These are phyloP conservation scores for Penicillium sp. DNA, from an alignment of 2,329 filamentous ascomycete genomes.

Conservation along the genomic window DNA sequence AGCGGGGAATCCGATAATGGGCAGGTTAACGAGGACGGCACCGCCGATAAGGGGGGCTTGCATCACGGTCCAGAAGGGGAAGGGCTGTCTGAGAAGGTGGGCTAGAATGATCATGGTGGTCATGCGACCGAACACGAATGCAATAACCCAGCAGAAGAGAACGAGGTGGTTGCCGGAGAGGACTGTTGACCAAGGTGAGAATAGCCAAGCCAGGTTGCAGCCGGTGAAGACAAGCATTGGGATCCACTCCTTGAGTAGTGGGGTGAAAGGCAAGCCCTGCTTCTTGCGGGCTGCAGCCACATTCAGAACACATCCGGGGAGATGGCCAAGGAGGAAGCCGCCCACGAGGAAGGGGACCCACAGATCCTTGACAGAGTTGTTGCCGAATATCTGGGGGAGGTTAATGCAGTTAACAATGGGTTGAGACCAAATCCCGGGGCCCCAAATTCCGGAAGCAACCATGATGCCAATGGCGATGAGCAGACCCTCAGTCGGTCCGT, in stretches of 20 bases:
- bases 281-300: slow-evolving; percentile 71
- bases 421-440: slow-evolving; percentile 79
- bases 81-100: slow-evolving; percentile 87
- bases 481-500: slow-evolving; percentile 92
- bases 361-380: slow-evolving; percentile 75
- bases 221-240: slow-evolving; percentile 79
- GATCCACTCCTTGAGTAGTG: slow-evolving; percentile 89
- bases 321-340: slow-evolving; percentile 66
- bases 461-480: slow-evolving; percentile 85
- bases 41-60: slow-evolving; percentile 81
- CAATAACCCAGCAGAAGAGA: slow-evolving; percentile 87
- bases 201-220: slow-evolving; percentile 77
- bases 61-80: slow-evolving; percentile 95
- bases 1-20: slow-evolving; percentile 66
- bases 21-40: slow-evolving; percentile 76
- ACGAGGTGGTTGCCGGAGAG: slow-evolving; percentile 81
- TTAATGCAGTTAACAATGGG: slow-evolving; percentile 69
- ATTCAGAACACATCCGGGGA: slow-evolving; percentile 86
- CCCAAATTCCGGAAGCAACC: slow-evolving; percentile 80
- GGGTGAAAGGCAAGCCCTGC: slow-evolving; percentile 68
- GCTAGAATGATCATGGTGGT: slow-evolving; percentile 99
- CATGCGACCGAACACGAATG: slow-evolving; percentile 96
- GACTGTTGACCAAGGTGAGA: slow-evolving; percentile 79
- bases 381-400: slow-evolving; percentile 59
- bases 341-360: slow-evolving; percentile 72